Evolutionary conservation across 2,329 filamentous ascomycete genomes (phyloP), one percentile per base, ranked within the genome.

Genomic region (Xylaria sp.): DNA sequence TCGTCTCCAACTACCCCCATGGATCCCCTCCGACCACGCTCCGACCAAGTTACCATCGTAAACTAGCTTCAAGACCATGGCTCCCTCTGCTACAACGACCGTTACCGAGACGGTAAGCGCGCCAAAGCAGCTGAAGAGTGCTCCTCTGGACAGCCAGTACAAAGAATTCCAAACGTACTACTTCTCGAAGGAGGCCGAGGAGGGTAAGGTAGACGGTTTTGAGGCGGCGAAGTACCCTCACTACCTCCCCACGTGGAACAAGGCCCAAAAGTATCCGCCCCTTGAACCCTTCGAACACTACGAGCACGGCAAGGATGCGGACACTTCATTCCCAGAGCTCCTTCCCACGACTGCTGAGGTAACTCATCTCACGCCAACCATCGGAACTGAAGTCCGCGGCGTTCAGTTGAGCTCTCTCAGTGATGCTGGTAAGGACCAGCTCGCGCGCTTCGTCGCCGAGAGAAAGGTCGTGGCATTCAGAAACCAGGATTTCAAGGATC

Each of bases 381-480:
- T 92, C 72, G 92, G 92, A 65, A 88, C 90, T 17, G 92, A 94
- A 76, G 83, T 95, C 38, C 83, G 82, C 4, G 91, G 91, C 44
- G 82, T 94, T 36, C 92, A 95, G 79, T 82, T 95, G 36, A 92
- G 88, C 80, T 84, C 86, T 70, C 84, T 95, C 13, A 88, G 83
- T 62, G 80, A 89, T 51, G 88, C 89, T 17, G 92, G 89, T 63
- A 93, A 93, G 77, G 90, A 94, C 74, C 90, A 95, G 78, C 85
- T 95, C 5, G 92, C 93, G 0, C 87, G 90, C 26, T 89, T 91
- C 71, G 90, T 94, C 11, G 90, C 92, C 11, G 86, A 93, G 80
- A 88, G 91, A 76, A 94, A 93, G 77, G 91, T 94, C 6, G 91
- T 93, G 17, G 89, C 90, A 38, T 94, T 95, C 85, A 88, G 92